These are phyloP conservation scores for Ceratocystis diversiconidia DNA, from an alignment of 2,329 filamentous ascomycete species.

Conservation along the genomic window DNA sequence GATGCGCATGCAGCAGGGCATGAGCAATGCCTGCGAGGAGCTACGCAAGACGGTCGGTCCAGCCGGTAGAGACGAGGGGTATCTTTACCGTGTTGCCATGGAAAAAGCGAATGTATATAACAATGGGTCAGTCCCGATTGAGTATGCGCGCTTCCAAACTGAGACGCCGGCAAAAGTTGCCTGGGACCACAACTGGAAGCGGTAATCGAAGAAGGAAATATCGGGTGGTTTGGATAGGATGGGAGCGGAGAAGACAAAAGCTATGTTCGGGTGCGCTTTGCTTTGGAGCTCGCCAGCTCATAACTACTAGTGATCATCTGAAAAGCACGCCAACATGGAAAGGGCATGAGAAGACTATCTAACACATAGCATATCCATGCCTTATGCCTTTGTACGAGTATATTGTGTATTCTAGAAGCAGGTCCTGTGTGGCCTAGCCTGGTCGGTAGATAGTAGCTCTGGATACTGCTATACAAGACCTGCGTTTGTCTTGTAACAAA, in stretches of 20 bases:
- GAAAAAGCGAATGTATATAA: conserved; percentile 76
- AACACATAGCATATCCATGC: not conserved
- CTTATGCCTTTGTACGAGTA: conserved; percentile 6
- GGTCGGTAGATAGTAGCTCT: not conserved
- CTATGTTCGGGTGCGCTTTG: not conserved
- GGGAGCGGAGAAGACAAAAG: not conserved
- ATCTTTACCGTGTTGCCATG: conserved; percentile 77
- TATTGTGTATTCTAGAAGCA: conserved; percentile 12
- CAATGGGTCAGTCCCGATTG: conserved; percentile 64
- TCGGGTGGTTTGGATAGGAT: not conserved
- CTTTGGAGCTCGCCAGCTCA: not conserved
- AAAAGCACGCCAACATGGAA: not conserved
- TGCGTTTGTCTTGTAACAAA: not conserved
- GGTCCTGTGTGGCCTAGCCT: not conserved
- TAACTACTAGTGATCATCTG: not conserved
- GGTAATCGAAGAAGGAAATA: conserved; percentile 23
- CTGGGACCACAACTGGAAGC: conserved; percentile 93
- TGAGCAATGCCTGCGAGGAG: conserved; percentile 76
- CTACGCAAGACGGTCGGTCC: conserved; percentile 48
- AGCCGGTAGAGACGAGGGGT: conserved; percentile 45
- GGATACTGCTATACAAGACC: not conserved
- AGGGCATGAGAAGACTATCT: not conserved
- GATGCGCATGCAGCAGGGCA: conserved; percentile 65
- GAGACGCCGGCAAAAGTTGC: conserved; percentile 63
- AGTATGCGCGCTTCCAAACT: conserved; percentile 75